Conservation (phyloP, 768 basidiomycete genomes). For the Lactarius trivialis region DNA sequence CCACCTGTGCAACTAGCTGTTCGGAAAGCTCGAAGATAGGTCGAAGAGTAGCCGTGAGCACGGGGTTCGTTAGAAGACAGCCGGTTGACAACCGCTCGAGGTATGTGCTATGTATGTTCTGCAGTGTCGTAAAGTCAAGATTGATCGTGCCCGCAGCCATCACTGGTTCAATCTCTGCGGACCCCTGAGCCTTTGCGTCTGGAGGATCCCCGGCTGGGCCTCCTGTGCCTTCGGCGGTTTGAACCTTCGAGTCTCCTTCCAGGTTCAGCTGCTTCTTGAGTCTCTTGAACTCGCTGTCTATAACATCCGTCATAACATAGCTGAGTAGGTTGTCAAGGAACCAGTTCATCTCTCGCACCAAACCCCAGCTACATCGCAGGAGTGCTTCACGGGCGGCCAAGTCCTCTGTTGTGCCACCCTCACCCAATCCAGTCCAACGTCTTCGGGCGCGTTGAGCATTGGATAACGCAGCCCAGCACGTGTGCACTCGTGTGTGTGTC, state of each 20-base stretch:
- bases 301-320: slow-evolving; percentile 87
- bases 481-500: slow-evolving; percentile 72
- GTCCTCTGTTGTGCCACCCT: slow-evolving; percentile 76
- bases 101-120: slow-evolving; percentile 75
- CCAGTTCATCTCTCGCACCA: slow-evolving; percentile 86
- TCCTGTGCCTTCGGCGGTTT: slow-evolving; percentile 24
- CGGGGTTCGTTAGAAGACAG: slow-evolving; percentile 63
- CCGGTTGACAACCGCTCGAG: slow-evolving; percentile 74
- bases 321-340: slow-evolving; percentile 78
- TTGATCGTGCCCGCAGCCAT: slow-evolving; percentile 31
- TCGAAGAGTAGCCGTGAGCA: slow-evolving; percentile 55
- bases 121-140: slow-evolving; percentile 82
- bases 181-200: slow-evolving; percentile 12
- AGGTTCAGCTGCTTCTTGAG: slow-evolving; percentile 51
- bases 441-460: slow-evolving; percentile 79
- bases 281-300: slow-evolving; percentile 74
- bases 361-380: slow-evolving; percentile 78
- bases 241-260: background rate
- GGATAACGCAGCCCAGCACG: slow-evolving; percentile 80
- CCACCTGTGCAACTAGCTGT: slow-evolving; percentile 79
- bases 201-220: slow-evolving; percentile 21
- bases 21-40: slow-evolving; percentile 80
- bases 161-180: slow-evolving; percentile 3
- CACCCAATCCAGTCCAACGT: slow-evolving; percentile 80
- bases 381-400: slow-evolving; percentile 55